Percentiles rank a stretch among this genome's conserved stretches.
Evolutionary conservation across 495 filamentous ascomycete genomes (phyloP).

Genomic region (Lasiosphaeria hispida): DNA sequence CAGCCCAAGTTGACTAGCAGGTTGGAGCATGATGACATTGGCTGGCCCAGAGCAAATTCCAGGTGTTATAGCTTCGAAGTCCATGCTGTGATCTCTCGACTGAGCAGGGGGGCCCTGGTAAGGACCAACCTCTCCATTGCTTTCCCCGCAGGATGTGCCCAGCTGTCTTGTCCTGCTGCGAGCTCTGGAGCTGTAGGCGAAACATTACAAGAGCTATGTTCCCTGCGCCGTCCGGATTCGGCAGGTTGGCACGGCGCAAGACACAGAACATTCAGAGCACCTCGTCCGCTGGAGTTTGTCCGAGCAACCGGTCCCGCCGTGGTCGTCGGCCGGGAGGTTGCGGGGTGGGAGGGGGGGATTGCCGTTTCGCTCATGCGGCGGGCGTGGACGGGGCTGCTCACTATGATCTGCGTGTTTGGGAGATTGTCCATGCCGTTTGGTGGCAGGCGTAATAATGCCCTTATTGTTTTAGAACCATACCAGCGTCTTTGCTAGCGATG

Average conservation of each 20-base stretch:
- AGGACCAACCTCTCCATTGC: too few relatives aligned
- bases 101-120: too few relatives aligned
- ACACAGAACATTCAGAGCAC: neutral
- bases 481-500: too few relatives aligned
- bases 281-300: neutral
- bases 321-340: too few relatives aligned
- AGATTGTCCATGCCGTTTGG: constrained; percentile 26
- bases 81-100: too few relatives aligned
- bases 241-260: neutral
- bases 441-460: constrained; percentile 13
- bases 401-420: constrained; percentile 1
- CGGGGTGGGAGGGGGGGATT: neutral
- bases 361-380: neutral
- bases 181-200: neutral
- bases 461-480: neutral
- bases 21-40: too few relatives aligned
- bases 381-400: too few relatives aligned
- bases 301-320: neutral
- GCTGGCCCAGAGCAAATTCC: too few relatives aligned
- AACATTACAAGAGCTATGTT: neutral
- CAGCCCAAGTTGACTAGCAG: too few relatives aligned
- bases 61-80: too few relatives aligned
- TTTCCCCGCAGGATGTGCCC: too few relatives aligned
- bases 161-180: neutral
- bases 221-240: neutral